Base-by-base conservation (phyloP, 1,284 basidiomycete species). In the Pterula multifida region DNA sequence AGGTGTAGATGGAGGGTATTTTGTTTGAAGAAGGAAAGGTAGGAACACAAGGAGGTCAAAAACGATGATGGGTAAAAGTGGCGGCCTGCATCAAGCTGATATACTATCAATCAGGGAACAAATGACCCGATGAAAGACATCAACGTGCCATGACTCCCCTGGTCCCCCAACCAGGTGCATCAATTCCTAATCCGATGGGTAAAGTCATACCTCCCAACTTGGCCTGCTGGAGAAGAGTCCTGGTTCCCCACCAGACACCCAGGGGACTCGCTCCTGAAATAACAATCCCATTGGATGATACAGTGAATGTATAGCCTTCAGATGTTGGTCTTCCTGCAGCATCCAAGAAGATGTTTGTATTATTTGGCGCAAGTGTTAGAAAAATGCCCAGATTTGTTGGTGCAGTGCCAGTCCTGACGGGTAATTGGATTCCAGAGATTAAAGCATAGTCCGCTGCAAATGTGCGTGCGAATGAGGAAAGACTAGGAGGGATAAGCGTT, bases 1-100 rank as follows among this genome's bases (percentile, higher is more conserved):
- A 59, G 56, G 47, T 61, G 59, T 3, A 60, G 26, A 47, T 61
- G 59, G 50, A 69, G 59, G 49, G 65, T 63, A 50, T 63, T 65
- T 36, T 65, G 53, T 55, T 68, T 68, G 60, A 66, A 69, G 55
- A 65, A 68, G 0, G 67, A 68, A 2, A 64, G 60, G 45, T 68
- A 67, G 3, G 61, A 56, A 57, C 67, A 69, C 25, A 69, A 53
- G 26, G 68, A 65, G 46, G 51, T 59, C 48, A 66, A 54, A 32
- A 62, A 65, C 55, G 52, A 49, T 17, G 61, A 58, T 3, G 62
- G 64, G 49, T 64, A 69, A 59, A 61, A 68, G 51, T 68, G 65
- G 25, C 66, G 57, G 1, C 63, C 66, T 9, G 60, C 63, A 50
- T 68, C 67, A 15, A 69, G 58, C 39, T 42, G 39, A 4, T 6